Percentiles rank a stretch among this genome's conserved stretches.
Evolutionary conservation across 805 yeast genomes (phyloP).

Genomic region (Wickerhamiella vanderwaltii): DNA sequence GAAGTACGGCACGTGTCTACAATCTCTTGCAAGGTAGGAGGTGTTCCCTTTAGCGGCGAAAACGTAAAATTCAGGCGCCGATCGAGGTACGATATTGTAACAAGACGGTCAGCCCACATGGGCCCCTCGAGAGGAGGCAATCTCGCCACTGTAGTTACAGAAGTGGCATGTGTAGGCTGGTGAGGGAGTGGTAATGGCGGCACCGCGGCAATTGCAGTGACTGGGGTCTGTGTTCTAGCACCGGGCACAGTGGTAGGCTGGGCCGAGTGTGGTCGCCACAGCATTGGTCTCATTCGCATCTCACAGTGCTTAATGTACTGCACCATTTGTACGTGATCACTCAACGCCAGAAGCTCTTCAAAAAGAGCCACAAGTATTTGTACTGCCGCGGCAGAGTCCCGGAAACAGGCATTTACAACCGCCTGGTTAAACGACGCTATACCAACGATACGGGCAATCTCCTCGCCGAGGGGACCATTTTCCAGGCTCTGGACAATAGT

Average conservation of each 20-base stretch:
- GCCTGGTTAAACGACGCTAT: background rate
- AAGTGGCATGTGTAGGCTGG: background rate
- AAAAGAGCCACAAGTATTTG: background rate
- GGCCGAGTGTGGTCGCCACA: constrained; percentile 1
- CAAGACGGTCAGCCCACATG: constrained; percentile 21
- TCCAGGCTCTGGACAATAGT: constrained; percentile 2
- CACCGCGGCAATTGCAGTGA: background rate
- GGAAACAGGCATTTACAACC: constrained; percentile 1
- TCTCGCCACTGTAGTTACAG: background rate
- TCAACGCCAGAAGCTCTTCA: background rate
- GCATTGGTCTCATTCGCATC: background rate
- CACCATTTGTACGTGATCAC: background rate
- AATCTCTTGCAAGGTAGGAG: constrained; percentile 72
- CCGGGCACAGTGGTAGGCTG: background rate
- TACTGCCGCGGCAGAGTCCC: constrained; percentile 5
- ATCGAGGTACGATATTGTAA: constrained; percentile 25
- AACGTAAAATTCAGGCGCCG: constrained; percentile 47
- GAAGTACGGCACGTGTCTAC: constrained; percentile 64
- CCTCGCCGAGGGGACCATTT: constrained; percentile 11
- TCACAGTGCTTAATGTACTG: constrained; percentile 1
- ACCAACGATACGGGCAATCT: constrained; percentile 6
- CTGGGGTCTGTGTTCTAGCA: background rate
- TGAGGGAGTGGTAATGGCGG: constrained; percentile 1
- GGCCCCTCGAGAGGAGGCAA: constrained; percentile 8
- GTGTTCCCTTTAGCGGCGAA: constrained; percentile 51